phyloP scores from a whole-genome alignment of 2,329 filamentous ascomycete genomes.

The Colletotrichum simmondsii region DNA sequence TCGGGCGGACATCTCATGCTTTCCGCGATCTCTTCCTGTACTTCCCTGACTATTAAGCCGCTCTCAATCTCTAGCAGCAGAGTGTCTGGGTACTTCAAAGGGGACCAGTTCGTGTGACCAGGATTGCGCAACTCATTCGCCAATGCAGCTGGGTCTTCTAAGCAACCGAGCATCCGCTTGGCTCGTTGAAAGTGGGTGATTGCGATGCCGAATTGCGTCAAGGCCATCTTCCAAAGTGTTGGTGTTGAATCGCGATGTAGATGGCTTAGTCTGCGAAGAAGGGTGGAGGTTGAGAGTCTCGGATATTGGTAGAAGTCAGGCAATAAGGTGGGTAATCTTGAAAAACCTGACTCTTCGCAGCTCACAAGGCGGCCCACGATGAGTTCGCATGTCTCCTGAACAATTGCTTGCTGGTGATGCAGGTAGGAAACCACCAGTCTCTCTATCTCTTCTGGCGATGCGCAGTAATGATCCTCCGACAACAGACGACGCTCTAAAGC shows the following conservation, averaged over 20 bases:
- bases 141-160: slow-evolving; percentile 41
- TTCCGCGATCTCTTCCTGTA: slow-evolving; percentile 67
- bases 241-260: slow-evolving; percentile 42
- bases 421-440: background rate
- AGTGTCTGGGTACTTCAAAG: slow-evolving; percentile 64
- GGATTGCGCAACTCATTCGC: slow-evolving; percentile 56
- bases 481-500: background rate
- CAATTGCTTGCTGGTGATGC: background rate
- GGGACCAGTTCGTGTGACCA: slow-evolving; percentile 68
- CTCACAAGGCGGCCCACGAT: background rate
- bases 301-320: background rate
- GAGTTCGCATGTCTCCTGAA: background rate
- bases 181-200: slow-evolving; percentile 55
- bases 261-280: background rate
- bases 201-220: slow-evolving; percentile 53
- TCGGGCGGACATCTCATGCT: slow-evolving; percentile 61
- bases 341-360: too few relatives aligned
- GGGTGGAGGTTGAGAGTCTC: background rate
- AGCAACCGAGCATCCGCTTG: slow-evolving; percentile 46
- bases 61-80: slow-evolving; percentile 74
- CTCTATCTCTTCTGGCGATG: background rate
- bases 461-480: background rate
- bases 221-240: slow-evolving; percentile 44
- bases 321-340: background rate
- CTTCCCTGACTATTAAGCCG: slow-evolving; percentile 67